Evolutionary conservation across 345 rosid species (phyloP).

Genomic region (Streptanthus diversifolius): DNA sequence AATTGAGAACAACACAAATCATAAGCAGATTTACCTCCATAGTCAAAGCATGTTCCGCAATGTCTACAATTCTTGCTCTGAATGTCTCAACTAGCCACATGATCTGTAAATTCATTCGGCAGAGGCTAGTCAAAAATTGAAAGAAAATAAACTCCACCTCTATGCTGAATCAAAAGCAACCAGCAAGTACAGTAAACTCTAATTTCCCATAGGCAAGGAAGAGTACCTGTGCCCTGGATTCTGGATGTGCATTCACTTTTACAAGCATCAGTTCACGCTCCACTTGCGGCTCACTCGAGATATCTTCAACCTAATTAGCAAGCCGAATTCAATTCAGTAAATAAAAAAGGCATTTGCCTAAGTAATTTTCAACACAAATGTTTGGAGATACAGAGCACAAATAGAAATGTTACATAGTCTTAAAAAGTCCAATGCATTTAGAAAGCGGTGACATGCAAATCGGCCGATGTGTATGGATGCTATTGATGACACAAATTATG

Average conservation of each 20-base stretch:
- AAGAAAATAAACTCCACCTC: conserved; percentile 17
- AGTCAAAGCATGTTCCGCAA: conserved; percentile 64
- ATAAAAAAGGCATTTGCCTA: neutral
- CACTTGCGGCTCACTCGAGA: conserved; percentile 86
- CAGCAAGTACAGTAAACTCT: conserved; percentile 1
- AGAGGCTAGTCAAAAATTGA: conserved; percentile 5
- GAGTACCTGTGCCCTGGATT: conserved; percentile 61
- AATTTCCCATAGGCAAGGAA: conserved; percentile 7
- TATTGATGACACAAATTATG: neutral
- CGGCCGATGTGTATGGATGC: neutral
- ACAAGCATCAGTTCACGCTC: conserved; percentile 95
- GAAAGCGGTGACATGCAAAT: neutral
- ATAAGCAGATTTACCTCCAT: conserved; percentile 58
- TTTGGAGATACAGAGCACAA: neutral
- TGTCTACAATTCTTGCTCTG: conserved; percentile 82
- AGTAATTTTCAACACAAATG: neutral
- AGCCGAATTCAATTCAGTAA: neutral
- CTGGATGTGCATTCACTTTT: conserved; percentile 66
- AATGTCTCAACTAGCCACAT: conserved; percentile 92
- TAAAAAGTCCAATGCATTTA: neutral
- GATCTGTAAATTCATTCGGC: conserved; percentile 47
- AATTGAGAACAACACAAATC: neutral
- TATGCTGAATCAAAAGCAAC: conserved; percentile 8
- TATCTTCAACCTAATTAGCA: conserved; percentile 68
- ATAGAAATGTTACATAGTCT: neutral